phyloP scores from a whole-genome alignment of 495 filamentous ascomycete species.

The Daldinia bambusicola region DNA sequence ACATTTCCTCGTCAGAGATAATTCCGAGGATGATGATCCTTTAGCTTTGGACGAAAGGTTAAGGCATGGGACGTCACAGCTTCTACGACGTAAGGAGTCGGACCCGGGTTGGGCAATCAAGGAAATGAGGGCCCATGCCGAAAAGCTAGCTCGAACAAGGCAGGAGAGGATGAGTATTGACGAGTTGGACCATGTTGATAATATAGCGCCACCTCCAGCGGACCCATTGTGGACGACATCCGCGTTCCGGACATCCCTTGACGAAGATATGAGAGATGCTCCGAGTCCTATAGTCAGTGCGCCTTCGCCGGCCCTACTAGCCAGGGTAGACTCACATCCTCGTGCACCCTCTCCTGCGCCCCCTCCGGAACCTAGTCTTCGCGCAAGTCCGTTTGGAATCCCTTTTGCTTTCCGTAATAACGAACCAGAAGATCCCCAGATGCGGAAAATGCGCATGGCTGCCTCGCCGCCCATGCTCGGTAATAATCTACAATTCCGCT shows the following conservation, averaged over 20 bases:
- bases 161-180: conserved; percentile 45
- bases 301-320: conserved; percentile 49
- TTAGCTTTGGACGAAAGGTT: conserved; percentile 46
- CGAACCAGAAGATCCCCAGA: conserved; percentile 44
- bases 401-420: conserved; percentile 47
- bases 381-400: conserved; percentile 49
- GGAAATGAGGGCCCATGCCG: conserved; percentile 62
- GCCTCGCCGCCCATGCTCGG: conserved; percentile 89
- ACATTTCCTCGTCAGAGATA: conserved; percentile 65
- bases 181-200: conserved; percentile 57
- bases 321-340: conserved; percentile 39
- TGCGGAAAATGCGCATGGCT: conserved; percentile 54
- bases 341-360: conserved; percentile 35
- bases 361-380: conserved; percentile 34
- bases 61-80: conserved; percentile 48
- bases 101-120: conserved; percentile 63
- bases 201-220: conserved; percentile 54
- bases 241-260: conserved; percentile 48
- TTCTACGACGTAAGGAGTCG: conserved; percentile 56
- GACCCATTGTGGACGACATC: conserved; percentile 56
- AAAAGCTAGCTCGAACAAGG: conserved; percentile 43
- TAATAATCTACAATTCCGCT: conserved; percentile 75
- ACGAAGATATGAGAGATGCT: conserved; percentile 51
- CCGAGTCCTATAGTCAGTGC: conserved; percentile 53
- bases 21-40: conserved; percentile 57